Base-by-base conservation (phyloP, 257 asterid species). In the Primulina tabacum region DNA sequence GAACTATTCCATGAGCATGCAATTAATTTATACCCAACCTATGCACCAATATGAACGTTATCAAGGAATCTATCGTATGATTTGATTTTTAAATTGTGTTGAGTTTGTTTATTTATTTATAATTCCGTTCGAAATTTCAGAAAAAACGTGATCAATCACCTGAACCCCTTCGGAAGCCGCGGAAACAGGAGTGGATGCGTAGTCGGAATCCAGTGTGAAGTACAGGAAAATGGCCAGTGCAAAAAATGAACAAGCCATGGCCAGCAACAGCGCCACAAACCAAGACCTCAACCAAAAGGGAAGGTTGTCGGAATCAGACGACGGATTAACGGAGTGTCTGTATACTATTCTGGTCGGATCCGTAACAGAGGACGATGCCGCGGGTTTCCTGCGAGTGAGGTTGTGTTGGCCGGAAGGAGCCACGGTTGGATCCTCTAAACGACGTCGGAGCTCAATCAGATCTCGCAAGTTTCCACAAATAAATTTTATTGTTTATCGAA, bases 161-260 rank as follows among this genome's bases (percentile, higher is more conserved):
- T 92, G 96, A 60, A 92, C 97, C 77, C 97, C 98, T 81, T 88
- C 97, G 1, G 96, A 82, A 35, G 93, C 93, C 47, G 98, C 98
- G 70, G 91, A 88, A 74, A 86, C 95, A 32, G 95, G 86, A 21
- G 78, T 35, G 5, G 86, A 71, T 1, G 78, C 64, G 68, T 80
- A 75, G 72, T 87, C 95, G 58, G 91, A 85, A 70, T 86, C 93
- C 24, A 88, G 84, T 62, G 87, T 79, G 34, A 92, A 68, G 73
- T 85, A 76, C 56, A 88, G 79, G 35, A 86, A 78, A 29, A 88
- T 81, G 2, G 95, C 98, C 29, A 88, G 79, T 24, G 79, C 88
- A 56, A 87, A 88, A 73, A 86, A 88, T 0, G 93, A 81, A 72
- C 87, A 33, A 37, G 97, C 95, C 97, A 92, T 92, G 35, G 70